A percentile compares a stretch with the other conserved stretches of the same genome.
These are phyloP conservation scores for Boletus edulis DNA, from an alignment of 768 basidiomycete genomes.

Conservation along the genomic window DNA sequence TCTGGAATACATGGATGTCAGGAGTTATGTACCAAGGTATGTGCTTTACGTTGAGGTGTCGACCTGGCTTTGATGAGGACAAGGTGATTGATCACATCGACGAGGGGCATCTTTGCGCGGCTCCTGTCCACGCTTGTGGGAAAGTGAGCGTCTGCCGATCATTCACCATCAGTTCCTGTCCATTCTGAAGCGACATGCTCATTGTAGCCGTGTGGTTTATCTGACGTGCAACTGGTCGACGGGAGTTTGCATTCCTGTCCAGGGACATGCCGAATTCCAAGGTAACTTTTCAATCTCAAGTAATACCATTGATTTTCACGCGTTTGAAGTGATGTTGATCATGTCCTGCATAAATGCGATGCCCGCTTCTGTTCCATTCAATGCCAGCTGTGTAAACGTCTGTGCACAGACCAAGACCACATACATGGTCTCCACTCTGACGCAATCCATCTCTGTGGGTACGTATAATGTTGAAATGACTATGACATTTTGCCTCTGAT, in stretches of 20 bases:
- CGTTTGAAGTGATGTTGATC: slow-evolving; percentile 40
- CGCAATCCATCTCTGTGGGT: slow-evolving; percentile 59
- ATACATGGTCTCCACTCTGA: slow-evolving; percentile 45
- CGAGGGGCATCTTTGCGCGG: slow-evolving; percentile 52
- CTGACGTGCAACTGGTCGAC: slow-evolving; percentile 25
- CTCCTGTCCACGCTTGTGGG: slow-evolving; percentile 53
- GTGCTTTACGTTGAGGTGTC: not conserved
- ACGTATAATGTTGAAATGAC: not conserved
- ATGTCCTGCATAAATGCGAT: slow-evolving; percentile 50
- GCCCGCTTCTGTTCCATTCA: slow-evolving; percentile 49
- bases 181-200: not conserved
- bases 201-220: slow-evolving; percentile 43
- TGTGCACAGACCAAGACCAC: slow-evolving; percentile 48
- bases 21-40: slow-evolving; percentile 49
- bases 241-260: slow-evolving; percentile 39
- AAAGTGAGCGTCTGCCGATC: slow-evolving; percentile 31
- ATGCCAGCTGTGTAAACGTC: slow-evolving; percentile 55
- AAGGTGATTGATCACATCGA: slow-evolving; percentile 49
- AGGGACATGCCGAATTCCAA: slow-evolving; percentile 40
- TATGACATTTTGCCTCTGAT: not conserved
- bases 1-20: slow-evolving; percentile 50
- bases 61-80: not conserved
- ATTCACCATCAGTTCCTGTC: not conserved
- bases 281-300: slow-evolving; percentile 27
- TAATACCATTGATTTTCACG: not conserved